These are phyloP conservation scores for Brassica carinata DNA, from an alignment of 345 rosid species.

Conservation along the genomic window DNA sequence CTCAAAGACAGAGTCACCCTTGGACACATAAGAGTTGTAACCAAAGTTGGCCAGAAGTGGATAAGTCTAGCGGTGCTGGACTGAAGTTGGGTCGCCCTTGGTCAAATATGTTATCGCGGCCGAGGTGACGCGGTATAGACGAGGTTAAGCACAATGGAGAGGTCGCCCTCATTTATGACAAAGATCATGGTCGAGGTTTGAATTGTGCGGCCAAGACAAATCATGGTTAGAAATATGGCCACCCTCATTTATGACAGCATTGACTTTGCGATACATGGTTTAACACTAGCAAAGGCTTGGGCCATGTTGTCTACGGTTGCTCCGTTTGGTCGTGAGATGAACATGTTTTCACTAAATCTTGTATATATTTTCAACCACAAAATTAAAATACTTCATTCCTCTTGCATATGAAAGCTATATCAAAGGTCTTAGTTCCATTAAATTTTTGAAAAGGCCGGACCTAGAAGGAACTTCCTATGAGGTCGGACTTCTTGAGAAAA, in stretches of 20 bases:
- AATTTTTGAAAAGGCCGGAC: background rate
- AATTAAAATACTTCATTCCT: background rate
- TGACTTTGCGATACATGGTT: background rate
- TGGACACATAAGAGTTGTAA: background rate
- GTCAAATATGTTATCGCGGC: background rate
- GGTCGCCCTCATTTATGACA: background rate
- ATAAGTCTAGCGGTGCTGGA: background rate
- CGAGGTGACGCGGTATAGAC: no score
- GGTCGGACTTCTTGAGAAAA: background rate
- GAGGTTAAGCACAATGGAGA: background rate
- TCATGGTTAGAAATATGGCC: background rate
- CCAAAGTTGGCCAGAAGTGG: background rate
- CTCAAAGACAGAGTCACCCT: background rate
- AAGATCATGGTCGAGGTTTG: background rate
- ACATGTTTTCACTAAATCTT: background rate
- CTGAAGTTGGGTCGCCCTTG: background rate
- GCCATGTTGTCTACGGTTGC: background rate
- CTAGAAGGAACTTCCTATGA: background rate
- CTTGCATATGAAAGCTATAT: background rate
- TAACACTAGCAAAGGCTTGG: background rate
- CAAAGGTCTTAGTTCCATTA: background rate
- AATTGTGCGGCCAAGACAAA: background rate
- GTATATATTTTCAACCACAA: background rate
- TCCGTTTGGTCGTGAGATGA: background rate
- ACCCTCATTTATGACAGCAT: background rate